These are phyloP conservation scores for Beta corolliflora DNA, from an alignment of 179 eudicot species.

Conservation along the genomic window DNA sequence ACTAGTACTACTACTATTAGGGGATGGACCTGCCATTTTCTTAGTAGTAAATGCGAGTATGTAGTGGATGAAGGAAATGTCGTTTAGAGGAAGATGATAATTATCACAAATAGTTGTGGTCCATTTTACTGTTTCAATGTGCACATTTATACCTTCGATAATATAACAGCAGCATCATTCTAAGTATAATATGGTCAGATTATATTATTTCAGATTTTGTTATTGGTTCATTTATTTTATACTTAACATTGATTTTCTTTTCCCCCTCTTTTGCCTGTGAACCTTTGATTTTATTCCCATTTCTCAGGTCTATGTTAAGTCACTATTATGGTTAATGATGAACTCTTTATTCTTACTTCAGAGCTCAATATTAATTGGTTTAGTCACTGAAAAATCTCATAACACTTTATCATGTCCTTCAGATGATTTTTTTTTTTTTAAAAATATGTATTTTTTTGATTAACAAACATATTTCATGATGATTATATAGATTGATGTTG, in stretches of 20 bases:
- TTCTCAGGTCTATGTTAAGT: slow-evolving; percentile 15
- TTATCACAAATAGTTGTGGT: slow-evolving; percentile 15
- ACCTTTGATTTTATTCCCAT: slow-evolving; percentile 5
- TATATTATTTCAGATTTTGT: slow-evolving; percentile 21
- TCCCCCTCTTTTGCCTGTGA: not conserved
- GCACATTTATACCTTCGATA: not conserved
- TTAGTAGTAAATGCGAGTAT: slow-evolving; percentile 22
- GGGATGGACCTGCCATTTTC: slow-evolving; percentile 14
- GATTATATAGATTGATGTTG: no score
- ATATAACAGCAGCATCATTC: not conserved
- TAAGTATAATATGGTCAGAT: not conserved
- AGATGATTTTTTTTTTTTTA: no score
- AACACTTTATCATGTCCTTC: no score
- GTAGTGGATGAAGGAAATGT: slow-evolving; percentile 19
- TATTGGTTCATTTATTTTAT: slow-evolving; percentile 15
- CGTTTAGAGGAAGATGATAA: not conserved
- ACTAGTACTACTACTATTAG: not conserved
- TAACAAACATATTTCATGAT: no score
- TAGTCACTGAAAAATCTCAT: not conserved
- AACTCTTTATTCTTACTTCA: not conserved
- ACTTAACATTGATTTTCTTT: not conserved
- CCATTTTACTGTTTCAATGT: slow-evolving; percentile 24
- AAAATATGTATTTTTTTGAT: no score
- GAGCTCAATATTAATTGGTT: no score
- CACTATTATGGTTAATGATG: slow-evolving; percentile 7